phyloP scores from a whole-genome alignment of 2,329 filamentous ascomycete genomes.

The Aspergillus costaricaensis region DNA sequence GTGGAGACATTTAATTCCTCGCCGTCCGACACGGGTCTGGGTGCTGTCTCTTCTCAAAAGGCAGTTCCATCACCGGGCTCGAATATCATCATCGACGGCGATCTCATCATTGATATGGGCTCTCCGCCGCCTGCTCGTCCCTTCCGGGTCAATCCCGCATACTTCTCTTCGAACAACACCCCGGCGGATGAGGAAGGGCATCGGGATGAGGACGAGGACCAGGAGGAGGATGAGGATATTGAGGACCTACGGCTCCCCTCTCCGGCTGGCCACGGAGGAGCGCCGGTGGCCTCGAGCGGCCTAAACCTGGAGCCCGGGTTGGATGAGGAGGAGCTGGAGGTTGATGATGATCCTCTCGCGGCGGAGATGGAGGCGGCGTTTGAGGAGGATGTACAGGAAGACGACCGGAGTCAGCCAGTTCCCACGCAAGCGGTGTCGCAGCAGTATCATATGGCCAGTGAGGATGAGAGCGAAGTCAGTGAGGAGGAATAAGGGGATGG shows the following conservation, averaged over 20 bases:
- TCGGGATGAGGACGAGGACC: slow-evolving; percentile 27
- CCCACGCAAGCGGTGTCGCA: slow-evolving; percentile 28
- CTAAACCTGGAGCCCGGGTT: slow-evolving; percentile 12
- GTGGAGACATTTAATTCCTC: slow-evolving; percentile 30
- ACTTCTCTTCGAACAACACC: slow-evolving; percentile 47
- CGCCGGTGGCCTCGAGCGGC: slow-evolving; percentile 17
- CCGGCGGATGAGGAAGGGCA: slow-evolving; percentile 37
- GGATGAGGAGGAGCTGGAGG: slow-evolving; percentile 33
- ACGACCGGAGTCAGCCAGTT: slow-evolving; percentile 40
- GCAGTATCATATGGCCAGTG: slow-evolving; percentile 43
- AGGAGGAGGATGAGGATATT: slow-evolving; percentile 45
- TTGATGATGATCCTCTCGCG: slow-evolving; percentile 56
- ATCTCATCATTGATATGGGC: slow-evolving; percentile 53
- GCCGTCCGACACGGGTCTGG: slow-evolving; percentile 36
- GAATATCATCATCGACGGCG: slow-evolving; percentile 51
- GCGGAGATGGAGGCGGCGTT: slow-evolving; percentile 61
- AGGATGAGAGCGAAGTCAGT: slow-evolving; percentile 65
- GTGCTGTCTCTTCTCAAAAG: slow-evolving; percentile 33
- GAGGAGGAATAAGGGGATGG: slow-evolving; percentile 59
- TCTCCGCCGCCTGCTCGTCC: slow-evolving; percentile 46
- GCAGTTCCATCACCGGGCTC: slow-evolving; percentile 37
- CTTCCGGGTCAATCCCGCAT: slow-evolving; percentile 43
- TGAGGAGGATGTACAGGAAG: slow-evolving; percentile 44
- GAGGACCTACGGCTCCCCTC: slow-evolving; percentile 42
- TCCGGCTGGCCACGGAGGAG: slow-evolving; percentile 31